Evolutionary conservation across 2,329 filamentous ascomycete genomes (phyloP), one percentile per base, ranked within the genome.

Genomic region (Fusarium nisikadoi): DNA sequence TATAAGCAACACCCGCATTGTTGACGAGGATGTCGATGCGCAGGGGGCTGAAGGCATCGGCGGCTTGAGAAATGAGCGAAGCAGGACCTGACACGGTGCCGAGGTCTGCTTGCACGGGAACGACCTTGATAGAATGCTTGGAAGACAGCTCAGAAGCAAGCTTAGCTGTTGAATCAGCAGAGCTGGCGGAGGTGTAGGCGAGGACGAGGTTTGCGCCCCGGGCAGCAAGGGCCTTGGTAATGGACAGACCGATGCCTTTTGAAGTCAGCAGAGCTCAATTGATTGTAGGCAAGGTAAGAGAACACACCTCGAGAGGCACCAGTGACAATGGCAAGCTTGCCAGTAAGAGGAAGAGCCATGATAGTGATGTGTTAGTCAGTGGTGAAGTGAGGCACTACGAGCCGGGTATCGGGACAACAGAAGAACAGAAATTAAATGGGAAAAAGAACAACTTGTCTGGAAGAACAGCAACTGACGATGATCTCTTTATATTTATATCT

Each of bases 291-390:
- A 66, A 29, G 29, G 27, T 41, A 52, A 61, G 76, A 4, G 11
- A 19, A 16, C 35, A 69, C 85, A 93, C 93, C 93, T 85, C 94
- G 85, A 64, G 93, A 94, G 66, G 90, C 92, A 62, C 94, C 94
- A 3, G 94, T 96, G 50, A 96, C 86, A 73, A 97, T 91, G 58
- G 89, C 93, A 56, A 95, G 85, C 81, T 94, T 94, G 74, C 92
- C 92, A 78, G 93, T 90, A n/a, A 92, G 84, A 53, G 81, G 77
- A 38, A 74, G 82, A 72, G 82, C 70, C 82, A 84, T 84, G 66
- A 52, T 58, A 16, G 27, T 41, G 60, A 52, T 68, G 25, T 31
- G 57, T 54, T 41, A 23, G 52, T 56, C n/a, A 9, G 43, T 50
- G 33, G 38, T 59, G 38, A 46, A 43, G 29, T 20, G 43, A 52